These are phyloP conservation scores for Phaeophleospora eucalypticola DNA, from an alignment of 2,329 filamentous ascomycete species.

Conservation along the genomic window DNA sequence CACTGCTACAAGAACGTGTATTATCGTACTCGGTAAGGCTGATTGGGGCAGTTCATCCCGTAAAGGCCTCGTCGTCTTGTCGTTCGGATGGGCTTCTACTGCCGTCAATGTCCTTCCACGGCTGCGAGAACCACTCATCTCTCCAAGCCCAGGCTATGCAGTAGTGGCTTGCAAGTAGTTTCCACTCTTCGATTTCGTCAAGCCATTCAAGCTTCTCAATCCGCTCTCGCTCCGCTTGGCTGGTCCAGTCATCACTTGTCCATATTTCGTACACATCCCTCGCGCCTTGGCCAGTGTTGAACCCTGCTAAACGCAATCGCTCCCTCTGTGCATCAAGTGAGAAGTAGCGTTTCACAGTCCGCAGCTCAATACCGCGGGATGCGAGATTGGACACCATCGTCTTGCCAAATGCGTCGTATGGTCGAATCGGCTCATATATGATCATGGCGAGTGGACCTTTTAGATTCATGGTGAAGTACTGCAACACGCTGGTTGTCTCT, in stretches of 20 bases:
- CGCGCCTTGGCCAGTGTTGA: conserved; percentile 54
- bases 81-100: conserved; percentile 14
- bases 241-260: conserved; percentile 65
- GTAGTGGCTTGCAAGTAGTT: conserved; percentile 81
- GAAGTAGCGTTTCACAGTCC: conserved; percentile 71
- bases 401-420: conserved; percentile 78
- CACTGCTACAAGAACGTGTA: too few species aligned
- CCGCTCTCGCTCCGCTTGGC: conserved; percentile 66
- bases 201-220: conserved; percentile 78
- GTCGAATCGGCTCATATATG: conserved; percentile 84
- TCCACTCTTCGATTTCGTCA: conserved; percentile 95
- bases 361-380: conserved; percentile 74
- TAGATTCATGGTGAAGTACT: conserved; percentile 35
- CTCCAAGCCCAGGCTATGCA: conserved; percentile 85
- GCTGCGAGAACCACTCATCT: conserved; percentile 30
- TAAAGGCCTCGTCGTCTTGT: conserved; percentile 21
- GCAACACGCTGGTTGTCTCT: conserved; percentile 51
- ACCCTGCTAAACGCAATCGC: conserved; percentile 64
- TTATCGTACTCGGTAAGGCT: too few species aligned
- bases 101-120: conserved; percentile 24
- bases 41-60: too few species aligned
- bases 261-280: conserved; percentile 65
- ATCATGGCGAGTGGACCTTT: conserved; percentile 56
- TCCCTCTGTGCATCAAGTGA: conserved; percentile 63
- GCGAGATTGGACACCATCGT: conserved; percentile 92